Conservation (phyloP, 116 monocot genomes). For the Phalaenopsis hybrid region DNA sequence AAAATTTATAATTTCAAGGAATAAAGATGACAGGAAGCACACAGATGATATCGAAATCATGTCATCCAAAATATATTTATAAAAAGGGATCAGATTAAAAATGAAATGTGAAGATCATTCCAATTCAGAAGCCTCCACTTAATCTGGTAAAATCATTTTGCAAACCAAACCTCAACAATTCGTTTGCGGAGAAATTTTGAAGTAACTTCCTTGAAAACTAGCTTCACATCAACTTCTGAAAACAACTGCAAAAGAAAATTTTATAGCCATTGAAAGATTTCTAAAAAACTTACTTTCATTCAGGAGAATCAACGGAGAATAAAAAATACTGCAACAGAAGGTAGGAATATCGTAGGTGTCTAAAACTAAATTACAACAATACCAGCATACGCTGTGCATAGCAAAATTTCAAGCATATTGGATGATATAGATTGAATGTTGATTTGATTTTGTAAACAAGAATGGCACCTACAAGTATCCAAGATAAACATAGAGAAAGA, state of each 20-base stretch:
- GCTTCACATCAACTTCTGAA: slow-evolving; percentile 95
- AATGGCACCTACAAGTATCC: background rate
- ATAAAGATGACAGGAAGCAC: no score
- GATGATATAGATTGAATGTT: background rate
- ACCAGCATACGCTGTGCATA: background rate
- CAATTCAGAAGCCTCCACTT: background rate
- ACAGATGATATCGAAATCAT: background rate
- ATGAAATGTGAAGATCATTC: background rate
- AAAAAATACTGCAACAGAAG: background rate
- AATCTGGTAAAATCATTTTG: background rate
- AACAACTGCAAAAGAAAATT: slow-evolving; percentile 46
- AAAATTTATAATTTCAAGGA: no score
- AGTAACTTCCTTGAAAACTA: slow-evolving; percentile 96
- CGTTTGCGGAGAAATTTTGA: slow-evolving; percentile 78
- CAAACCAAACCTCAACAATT: slow-evolving; percentile 75
- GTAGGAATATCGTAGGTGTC: background rate
- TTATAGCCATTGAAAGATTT: background rate
- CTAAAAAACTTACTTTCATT: background rate
- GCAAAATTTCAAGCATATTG: background rate
- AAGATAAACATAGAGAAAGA: background rate
- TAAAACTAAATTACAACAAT: background rate
- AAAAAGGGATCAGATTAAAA: background rate
- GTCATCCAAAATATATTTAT: background rate
- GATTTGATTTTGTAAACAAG: background rate
- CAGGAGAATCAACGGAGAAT: background rate